Base-by-base conservation (phyloP, 768 basidiomycete genomes). In the Mycena leptocephala region DNA sequence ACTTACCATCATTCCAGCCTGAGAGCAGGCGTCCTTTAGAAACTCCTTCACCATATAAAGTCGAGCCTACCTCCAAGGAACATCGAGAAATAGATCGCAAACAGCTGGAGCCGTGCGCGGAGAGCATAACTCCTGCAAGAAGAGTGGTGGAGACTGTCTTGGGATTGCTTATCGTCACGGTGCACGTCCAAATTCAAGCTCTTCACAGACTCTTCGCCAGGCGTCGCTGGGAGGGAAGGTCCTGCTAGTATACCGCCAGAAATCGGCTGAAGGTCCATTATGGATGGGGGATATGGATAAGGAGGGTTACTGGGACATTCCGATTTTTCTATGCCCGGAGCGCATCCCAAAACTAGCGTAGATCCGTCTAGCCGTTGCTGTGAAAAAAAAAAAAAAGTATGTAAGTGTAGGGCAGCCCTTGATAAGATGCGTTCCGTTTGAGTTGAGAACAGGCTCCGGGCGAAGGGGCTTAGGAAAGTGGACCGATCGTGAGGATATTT, bases 71-170 rank as follows among this genome's bases (percentile, higher is more conserved):
- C 74, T 24, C 59, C 51, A 10, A 75, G 39, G 26, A 66, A 46
- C 73, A 74, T 74, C 11, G 73, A 62, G 32, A 28, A 20, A 62
- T 53, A 74, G 14, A 74, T 41, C 22, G 73, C 73, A 26, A 32
- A 39, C 11, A 74, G 35, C 7, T 74, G 46, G 11, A 74, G 30
- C 11, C 73, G 41, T 3, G 66, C 58, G 2, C 73, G 73, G 5
- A 41, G 5, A 18, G 22, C 48, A 63, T 68, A 28, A 14, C 11
- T 16, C 13, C 16, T 20, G 43, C 9, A 13, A 18, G 10, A 30
- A 7, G 5, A 11, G 26, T 14, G n/a, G 61, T 16, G 7, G 7
- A 4, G 13, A 5, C 4, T 16, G 43, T 43, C 43, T 43, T 16
- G 43, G 43, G 43, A 13, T 13, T 46, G 35, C n/a, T n/a, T n/a